These are phyloP conservation scores for Ophiorrhiza pumila DNA, from an alignment of 257 asterid species.

Conservation along the genomic window DNA sequence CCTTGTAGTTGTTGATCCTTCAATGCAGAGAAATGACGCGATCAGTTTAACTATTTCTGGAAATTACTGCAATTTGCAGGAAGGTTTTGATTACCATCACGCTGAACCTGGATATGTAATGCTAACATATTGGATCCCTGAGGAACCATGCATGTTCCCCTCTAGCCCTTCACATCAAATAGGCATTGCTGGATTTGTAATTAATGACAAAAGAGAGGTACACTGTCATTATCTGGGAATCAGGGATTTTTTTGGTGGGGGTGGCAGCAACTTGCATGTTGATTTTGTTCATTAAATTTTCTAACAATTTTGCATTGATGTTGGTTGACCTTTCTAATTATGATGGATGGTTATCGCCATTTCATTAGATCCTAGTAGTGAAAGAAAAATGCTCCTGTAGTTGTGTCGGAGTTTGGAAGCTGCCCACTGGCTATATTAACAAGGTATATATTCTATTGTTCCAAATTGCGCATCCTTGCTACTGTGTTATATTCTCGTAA, in stretches of 20 bases:
- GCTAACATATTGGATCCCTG: constrained; percentile 38
- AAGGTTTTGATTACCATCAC: constrained; percentile 36
- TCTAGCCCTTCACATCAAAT: constrained; percentile 40
- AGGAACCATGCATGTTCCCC: constrained; percentile 32
- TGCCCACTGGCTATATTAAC: constrained; percentile 44
- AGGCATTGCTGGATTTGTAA: constrained; percentile 40
- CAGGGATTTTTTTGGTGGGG: neutral
- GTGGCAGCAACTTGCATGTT: neutral
- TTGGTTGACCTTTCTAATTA: neutral
- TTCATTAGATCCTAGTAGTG: constrained; percentile 36
- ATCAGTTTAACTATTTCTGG: too few relatives aligned
- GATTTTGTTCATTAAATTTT: neutral
- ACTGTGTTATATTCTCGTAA: neutral
- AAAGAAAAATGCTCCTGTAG: constrained; percentile 38
- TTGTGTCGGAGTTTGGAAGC: constrained; percentile 40
- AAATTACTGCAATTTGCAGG: constrained; percentile 13
- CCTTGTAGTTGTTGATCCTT: too few relatives aligned
- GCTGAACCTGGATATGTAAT: constrained; percentile 39
- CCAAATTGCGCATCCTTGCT: too few relatives aligned
- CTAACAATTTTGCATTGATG: too few relatives aligned
- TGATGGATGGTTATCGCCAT: neutral
- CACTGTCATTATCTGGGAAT: neutral
- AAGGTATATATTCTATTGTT: constrained; percentile 18
- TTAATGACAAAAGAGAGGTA: constrained; percentile 30
- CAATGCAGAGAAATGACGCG: too few relatives aligned